Conservation (phyloP, 2,329 filamentous ascomycete species). For the Amylocarpus encephaloides region DNA sequence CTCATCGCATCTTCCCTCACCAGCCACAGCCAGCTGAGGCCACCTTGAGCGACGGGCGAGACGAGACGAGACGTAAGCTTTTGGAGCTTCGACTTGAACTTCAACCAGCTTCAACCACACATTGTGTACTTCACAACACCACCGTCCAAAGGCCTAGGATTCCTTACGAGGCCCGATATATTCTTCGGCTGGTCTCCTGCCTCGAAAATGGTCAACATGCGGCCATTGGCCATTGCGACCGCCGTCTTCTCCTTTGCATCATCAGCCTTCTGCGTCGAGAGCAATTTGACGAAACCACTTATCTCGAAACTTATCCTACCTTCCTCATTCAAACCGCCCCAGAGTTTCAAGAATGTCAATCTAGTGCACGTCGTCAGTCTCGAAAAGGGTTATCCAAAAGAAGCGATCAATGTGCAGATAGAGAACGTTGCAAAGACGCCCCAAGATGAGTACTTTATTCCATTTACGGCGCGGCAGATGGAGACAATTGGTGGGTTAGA, state of each 20-base stretch:
- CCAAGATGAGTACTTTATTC: conserved; percentile 86
- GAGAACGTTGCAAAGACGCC: conserved; percentile 76
- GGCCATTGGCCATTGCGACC: conserved; percentile 41
- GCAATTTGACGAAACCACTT: conserved; percentile 32
- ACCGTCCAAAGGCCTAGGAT: neutral
- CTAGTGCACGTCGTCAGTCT: conserved; percentile 83
- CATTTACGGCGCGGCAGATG: conserved; percentile 72
- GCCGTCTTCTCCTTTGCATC: conserved; percentile 49
- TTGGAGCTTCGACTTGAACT: conserved; percentile 7
- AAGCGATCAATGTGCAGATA: conserved; percentile 88
- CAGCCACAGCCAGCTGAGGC: conserved; percentile 1
- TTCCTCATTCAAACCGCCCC: conserved; percentile 71
- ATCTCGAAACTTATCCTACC: conserved; percentile 55
- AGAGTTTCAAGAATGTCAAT: conserved; percentile 91
- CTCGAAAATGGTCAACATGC: conserved; percentile 26
- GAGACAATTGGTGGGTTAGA: conserved; percentile 77
- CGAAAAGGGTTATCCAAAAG: conserved; percentile 86
- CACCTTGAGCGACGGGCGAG: neutral
- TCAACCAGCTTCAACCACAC: conserved; percentile 1
- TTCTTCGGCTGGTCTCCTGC: conserved; percentile 17
- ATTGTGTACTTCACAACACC: conserved; percentile 6
- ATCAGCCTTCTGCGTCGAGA: conserved; percentile 25
- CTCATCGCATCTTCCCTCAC: neutral
- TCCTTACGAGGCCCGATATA: conserved; percentile 9
- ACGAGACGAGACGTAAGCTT: conserved; percentile 24